Percentiles rank a stretch among this genome's conserved stretches.
These are phyloP conservation scores for Papiliotrema flavescens DNA, from an alignment of 1,284 basidiomycete genomes.

Conservation along the genomic window DNA sequence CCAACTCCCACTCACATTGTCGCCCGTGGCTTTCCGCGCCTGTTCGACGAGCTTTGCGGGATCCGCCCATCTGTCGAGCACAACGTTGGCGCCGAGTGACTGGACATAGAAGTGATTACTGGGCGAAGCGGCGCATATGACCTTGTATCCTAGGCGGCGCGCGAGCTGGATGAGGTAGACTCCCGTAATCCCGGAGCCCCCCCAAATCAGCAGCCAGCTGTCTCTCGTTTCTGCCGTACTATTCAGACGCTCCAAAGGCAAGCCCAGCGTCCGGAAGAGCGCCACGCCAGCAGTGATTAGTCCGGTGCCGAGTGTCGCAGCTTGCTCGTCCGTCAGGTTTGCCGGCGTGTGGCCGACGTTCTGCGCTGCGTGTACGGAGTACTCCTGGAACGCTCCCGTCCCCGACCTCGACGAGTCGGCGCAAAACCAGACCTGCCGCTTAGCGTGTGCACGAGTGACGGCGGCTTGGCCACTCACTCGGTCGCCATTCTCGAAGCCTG, in stretches of 20 bases:
- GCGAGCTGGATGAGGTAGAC: slow-evolving; percentile 52
- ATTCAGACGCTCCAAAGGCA: slow-evolving; percentile 3
- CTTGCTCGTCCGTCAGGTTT: slow-evolving; percentile 18
- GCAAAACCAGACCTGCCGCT: slow-evolving; percentile 28
- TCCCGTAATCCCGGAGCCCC: slow-evolving; percentile 31
- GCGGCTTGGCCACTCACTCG: slow-evolving; percentile 18
- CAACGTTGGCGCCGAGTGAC: slow-evolving; percentile 49
- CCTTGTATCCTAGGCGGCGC: slow-evolving; percentile 45
- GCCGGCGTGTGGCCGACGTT: slow-evolving; percentile 21
- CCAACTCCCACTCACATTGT: slow-evolving; percentile 32
- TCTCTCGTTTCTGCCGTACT: background rate
- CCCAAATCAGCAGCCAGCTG: slow-evolving; percentile 24
- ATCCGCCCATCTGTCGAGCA: slow-evolving; percentile 45
- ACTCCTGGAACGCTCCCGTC: slow-evolving; percentile 28
- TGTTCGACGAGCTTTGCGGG: slow-evolving; percentile 23
- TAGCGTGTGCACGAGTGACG: too few relatives aligned
- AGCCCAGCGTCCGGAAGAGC: slow-evolving; percentile 19
- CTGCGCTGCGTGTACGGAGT: slow-evolving; percentile 19
- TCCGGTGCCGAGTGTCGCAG: slow-evolving; percentile 26
- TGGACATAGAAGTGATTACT: slow-evolving; percentile 42
- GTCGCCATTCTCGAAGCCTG: slow-evolving; percentile 20
- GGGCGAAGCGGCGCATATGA: slow-evolving; percentile 50
- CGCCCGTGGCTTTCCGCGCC: slow-evolving; percentile 29
- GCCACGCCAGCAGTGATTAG: slow-evolving; percentile 27
- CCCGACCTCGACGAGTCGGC: slow-evolving; percentile 16